These are phyloP conservation scores for Rhododendron griersonianum DNA, from an alignment of 148 eudicot genomes.

Conservation along the genomic window DNA sequence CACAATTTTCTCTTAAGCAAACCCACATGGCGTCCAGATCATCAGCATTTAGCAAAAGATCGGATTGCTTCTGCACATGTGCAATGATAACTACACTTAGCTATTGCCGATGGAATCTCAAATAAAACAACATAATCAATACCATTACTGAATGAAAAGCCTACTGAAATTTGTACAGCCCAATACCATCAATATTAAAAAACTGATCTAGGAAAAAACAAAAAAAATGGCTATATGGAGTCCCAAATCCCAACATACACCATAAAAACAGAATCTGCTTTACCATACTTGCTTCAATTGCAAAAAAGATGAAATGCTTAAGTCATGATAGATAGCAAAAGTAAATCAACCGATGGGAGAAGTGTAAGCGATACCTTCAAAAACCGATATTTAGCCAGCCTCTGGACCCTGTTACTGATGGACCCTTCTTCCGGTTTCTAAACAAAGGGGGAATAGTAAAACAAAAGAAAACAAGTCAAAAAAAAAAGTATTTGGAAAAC, in stretches of 20 bases:
- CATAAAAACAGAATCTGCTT: neutral
- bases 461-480: neutral
- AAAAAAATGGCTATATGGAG: neutral
- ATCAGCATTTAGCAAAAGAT: slow-evolving; percentile 95
- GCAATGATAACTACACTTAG: slow-evolving; percentile 4
- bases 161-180: neutral
- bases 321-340: neutral
- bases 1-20: slow-evolving; percentile 98
- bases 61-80: slow-evolving; percentile 86
- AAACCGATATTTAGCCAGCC: slow-evolving; percentile 95
- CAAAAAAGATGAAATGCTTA: neutral
- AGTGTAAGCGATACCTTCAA: slow-evolving; percentile 51
- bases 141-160: neutral
- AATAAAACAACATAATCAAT: neutral
- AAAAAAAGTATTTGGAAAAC: neutral
- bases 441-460: neutral
- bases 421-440: slow-evolving; percentile 99
- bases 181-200: neutral
- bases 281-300: neutral
- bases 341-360: neutral
- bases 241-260: neutral
- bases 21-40: slow-evolving; percentile 99
- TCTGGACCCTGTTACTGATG: slow-evolving; percentile 87
- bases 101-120: neutral
- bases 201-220: neutral